Conservation (phyloP, 1,284 basidiomycete genomes). For the Sphaerobolus stellatus region DNA sequence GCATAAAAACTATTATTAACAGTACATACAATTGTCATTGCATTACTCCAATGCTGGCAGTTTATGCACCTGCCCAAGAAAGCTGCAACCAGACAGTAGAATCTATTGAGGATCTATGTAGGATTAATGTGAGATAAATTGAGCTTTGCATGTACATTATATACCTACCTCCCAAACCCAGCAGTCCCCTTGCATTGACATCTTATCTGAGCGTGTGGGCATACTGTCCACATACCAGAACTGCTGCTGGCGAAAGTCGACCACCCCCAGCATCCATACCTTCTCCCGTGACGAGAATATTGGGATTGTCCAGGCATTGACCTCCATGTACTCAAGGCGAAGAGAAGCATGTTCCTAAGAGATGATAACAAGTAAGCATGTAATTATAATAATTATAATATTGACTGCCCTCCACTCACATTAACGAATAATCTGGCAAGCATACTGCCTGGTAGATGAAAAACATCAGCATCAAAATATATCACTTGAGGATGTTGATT, state of each 20-base stretch:
- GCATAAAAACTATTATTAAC: too few species aligned
- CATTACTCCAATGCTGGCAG: too few species aligned
- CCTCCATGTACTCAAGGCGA: background rate
- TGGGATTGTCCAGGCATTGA: background rate
- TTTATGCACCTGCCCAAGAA: too few species aligned
- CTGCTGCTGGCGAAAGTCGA: background rate
- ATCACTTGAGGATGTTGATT: background rate
- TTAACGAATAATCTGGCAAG: background rate
- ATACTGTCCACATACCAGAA: background rate
- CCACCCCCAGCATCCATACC: background rate
- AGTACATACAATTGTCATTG: too few species aligned
- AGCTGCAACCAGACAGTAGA: too few species aligned
- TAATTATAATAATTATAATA: background rate
- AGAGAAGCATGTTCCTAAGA: background rate
- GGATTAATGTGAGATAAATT: too few species aligned
- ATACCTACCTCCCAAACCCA: background rate
- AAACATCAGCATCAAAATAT: background rate
- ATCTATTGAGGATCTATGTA: too few species aligned
- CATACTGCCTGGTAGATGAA: background rate
- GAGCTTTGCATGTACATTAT: background rate
- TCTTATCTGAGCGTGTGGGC: background rate
- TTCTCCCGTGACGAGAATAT: background rate
- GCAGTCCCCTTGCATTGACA: background rate
- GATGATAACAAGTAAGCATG: background rate
- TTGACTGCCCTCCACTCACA: background rate